Conservation (phyloP, 345 rosid genomes). For the Viola odorata region DNA sequence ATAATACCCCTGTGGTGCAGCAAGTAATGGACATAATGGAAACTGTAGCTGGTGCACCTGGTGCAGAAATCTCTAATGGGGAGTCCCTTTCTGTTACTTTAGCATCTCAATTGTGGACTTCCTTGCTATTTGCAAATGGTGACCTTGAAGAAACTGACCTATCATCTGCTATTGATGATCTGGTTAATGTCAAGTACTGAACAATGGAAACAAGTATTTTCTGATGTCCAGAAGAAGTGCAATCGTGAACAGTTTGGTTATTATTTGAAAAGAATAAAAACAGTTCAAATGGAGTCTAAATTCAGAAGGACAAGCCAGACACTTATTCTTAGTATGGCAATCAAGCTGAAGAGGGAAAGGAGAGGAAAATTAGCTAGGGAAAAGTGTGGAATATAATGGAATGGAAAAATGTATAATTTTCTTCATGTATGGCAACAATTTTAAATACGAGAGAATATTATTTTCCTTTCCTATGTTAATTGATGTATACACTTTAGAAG, state of each 20-base stretch:
- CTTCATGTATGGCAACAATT: no score
- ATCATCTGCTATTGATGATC: constrained; percentile 41
- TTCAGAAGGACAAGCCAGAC: not conserved
- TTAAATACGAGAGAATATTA: no score
- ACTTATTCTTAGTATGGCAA: no score
- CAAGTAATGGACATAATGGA: constrained; percentile 59
- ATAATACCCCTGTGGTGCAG: constrained; percentile 29
- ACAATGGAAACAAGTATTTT: not conserved
- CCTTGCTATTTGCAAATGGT: constrained; percentile 28
- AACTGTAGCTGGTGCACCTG: constrained; percentile 61
- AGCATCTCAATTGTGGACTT: constrained; percentile 50
- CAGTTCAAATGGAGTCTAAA: not conserved
- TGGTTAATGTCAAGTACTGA: constrained; percentile 68
- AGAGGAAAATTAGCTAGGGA: no score
- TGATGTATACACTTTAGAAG: no score
- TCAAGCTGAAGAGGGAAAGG: no score
- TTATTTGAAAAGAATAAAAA: not conserved
- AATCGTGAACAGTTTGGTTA: not conserved
- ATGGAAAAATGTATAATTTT: no score
- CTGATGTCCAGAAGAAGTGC: not conserved
- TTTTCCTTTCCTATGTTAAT: no score
- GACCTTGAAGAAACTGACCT: constrained; percentile 38
- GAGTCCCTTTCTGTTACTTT: constrained; percentile 55
- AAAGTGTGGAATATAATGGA: no score
- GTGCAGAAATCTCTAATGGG: constrained; percentile 50